Evolutionary conservation across 2,329 filamentous ascomycete genomes (phyloP).

Genomic region (Didymella glomerata): DNA sequence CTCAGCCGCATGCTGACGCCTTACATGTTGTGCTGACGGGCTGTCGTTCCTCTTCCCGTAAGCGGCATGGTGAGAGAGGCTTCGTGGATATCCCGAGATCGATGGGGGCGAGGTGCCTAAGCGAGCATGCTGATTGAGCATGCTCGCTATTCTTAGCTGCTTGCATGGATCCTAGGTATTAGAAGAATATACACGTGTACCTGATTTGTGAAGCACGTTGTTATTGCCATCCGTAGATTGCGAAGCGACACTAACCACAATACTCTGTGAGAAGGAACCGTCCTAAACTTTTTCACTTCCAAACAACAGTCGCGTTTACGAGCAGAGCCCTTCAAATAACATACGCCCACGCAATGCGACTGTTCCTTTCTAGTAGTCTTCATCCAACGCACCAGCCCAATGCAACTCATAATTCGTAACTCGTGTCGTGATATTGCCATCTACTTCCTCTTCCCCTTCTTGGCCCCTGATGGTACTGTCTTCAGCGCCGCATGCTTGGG

Average conservation of each 20-base stretch:
- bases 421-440: neutral
- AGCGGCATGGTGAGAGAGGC: neutral
- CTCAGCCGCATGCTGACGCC: neutral
- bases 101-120: neutral
- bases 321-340: too few species aligned
- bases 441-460: slow-evolving; percentile 29
- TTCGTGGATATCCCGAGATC: neutral
- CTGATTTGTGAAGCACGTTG: too few species aligned
- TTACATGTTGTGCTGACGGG: neutral
- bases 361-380: too few species aligned
- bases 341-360: too few species aligned
- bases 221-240: too few species aligned
- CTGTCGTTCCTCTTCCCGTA: neutral
- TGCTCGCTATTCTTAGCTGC: too few species aligned
- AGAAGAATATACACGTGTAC: too few species aligned
- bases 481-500: slow-evolving; percentile 67
- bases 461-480: slow-evolving; percentile 23
- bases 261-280: too few species aligned
- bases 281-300: too few species aligned
- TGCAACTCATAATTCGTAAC: neutral
- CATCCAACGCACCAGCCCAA: neutral
- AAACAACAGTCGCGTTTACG: too few species aligned
- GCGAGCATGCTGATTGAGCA: neutral
- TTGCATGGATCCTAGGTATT: too few species aligned
- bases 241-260: too few species aligned